Percentiles rank a stretch among this genome's conserved stretches.
These are phyloP conservation scores for Lepiota subincarnata DNA, from an alignment of 768 basidiomycete genomes.

Conservation along the genomic window DNA sequence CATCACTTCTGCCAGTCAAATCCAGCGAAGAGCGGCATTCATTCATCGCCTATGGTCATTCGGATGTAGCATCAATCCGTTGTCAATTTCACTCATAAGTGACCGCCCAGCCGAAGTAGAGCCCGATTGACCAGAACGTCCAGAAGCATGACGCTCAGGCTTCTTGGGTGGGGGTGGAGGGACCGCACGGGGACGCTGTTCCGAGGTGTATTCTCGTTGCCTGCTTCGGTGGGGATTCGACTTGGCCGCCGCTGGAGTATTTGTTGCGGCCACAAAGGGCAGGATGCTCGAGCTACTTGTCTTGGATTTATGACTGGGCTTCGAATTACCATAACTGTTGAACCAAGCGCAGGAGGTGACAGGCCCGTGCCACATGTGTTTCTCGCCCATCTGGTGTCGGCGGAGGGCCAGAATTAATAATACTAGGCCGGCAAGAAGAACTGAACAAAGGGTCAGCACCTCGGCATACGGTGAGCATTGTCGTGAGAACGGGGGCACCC, in stretches of 20 bases:
- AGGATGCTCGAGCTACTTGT: constrained; percentile 34
- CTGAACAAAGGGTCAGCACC: constrained; percentile 21
- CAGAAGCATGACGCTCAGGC: constrained; percentile 26
- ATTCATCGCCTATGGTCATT: constrained; percentile 7
- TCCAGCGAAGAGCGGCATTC: background rate
- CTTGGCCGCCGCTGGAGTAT: constrained; percentile 19
- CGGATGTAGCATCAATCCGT: constrained; percentile 40
- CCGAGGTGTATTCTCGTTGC: constrained; percentile 22
- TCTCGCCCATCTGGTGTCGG: constrained; percentile 40
- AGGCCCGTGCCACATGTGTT: constrained; percentile 64
- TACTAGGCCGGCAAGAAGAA: constrained; percentile 33
- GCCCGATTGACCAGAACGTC: constrained; percentile 24
- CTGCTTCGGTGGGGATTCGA: constrained; percentile 17
- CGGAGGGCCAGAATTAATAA: constrained; percentile 38
- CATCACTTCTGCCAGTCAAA: background rate
- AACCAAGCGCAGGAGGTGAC: constrained; percentile 76
- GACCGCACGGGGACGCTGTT: background rate
- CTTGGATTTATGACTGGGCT: constrained; percentile 31
- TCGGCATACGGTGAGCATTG: background rate
- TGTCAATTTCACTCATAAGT: constrained; percentile 32
- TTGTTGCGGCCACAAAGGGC: constrained; percentile 26
- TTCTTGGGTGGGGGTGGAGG: constrained; percentile 13
- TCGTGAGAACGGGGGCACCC: constrained; percentile 23
- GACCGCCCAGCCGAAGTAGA: constrained; percentile 30
- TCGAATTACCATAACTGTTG: constrained; percentile 40